Percentiles rank a stretch among this genome's conserved stretches.
Conservation (phyloP, 2,329 filamentous ascomycete genomes). For the Coniosporium uncinatum region DNA sequence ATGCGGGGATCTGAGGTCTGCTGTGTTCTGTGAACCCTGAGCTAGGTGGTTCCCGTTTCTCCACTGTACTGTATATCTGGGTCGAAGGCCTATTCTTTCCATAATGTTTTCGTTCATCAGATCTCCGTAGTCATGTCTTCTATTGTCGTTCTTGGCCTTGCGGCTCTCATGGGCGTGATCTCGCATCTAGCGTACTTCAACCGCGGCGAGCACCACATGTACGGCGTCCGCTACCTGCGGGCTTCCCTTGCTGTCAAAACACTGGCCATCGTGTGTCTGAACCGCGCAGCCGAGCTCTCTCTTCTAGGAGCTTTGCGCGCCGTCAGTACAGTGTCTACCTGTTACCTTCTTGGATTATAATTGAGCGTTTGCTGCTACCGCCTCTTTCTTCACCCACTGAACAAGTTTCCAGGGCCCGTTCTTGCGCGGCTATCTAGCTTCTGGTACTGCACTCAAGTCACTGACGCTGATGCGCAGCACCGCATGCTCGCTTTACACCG, state of each 20-base stretch:
- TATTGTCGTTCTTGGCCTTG: not conserved
- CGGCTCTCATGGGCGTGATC: slow-evolving; percentile 5
- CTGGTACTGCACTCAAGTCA: slow-evolving; percentile 8
- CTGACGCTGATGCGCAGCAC: slow-evolving; percentile 14
- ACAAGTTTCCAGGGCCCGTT: slow-evolving; percentile 25
- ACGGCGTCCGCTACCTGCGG: slow-evolving; percentile 9
- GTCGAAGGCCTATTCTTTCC: no score
- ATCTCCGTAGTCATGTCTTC: not conserved
- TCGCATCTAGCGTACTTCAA: slow-evolving; percentile 12
- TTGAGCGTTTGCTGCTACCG: slow-evolving; percentile 19
- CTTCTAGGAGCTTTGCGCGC: not conserved
- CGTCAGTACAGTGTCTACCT: not conserved
- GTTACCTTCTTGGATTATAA: slow-evolving; percentile 1
- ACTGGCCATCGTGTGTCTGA: slow-evolving; percentile 1
- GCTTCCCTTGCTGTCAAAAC: no score
- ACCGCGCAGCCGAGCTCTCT: not conserved
- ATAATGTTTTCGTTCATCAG: no score
- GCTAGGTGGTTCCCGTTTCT: no score
- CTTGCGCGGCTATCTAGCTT: slow-evolving; percentile 22
- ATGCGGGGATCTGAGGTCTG: no score
- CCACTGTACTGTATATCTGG: no score
- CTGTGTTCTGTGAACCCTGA: no score
- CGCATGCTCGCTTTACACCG: slow-evolving; percentile 21
- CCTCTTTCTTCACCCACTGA: slow-evolving; percentile 22
- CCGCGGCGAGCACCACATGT: slow-evolving; percentile 12